Percentiles rank a stretch among this genome's conserved stretches.
Conservation (phyloP, 805 yeast genomes). For the Ogataea philodendri region DNA sequence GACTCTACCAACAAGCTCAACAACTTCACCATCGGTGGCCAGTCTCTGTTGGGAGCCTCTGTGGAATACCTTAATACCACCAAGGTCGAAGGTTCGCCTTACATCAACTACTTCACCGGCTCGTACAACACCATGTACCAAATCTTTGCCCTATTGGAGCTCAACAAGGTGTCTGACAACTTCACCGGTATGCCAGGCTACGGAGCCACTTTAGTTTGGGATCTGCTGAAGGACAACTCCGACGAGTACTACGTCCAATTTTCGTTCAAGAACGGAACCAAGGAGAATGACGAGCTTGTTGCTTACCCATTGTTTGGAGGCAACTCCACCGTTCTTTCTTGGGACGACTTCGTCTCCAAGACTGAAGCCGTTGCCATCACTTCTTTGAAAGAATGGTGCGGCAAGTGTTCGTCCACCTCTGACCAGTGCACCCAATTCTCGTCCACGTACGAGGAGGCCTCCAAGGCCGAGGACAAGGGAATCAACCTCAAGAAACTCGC, state of each 20-base stretch:
- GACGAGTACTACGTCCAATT: slow-evolving; percentile 40
- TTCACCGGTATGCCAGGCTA: slow-evolving; percentile 49
- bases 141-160: slow-evolving; percentile 36
- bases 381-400: slow-evolving; percentile 39
- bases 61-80: slow-evolving; percentile 37
- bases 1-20: slow-evolving; percentile 29
- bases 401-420: slow-evolving; percentile 34
- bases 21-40: slow-evolving; percentile 42
- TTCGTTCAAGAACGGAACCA: slow-evolving; percentile 47
- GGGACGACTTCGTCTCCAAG: slow-evolving; percentile 36
- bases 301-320: slow-evolving; percentile 40
- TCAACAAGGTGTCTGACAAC: slow-evolving; percentile 34
- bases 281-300: slow-evolving; percentile 32
- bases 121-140: slow-evolving; percentile 46
- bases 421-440: slow-evolving; percentile 37
- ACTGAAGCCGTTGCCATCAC: slow-evolving; percentile 31
- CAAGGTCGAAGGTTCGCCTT: slow-evolving; percentile 35
- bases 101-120: slow-evolving; percentile 43
- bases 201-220: slow-evolving; percentile 46
- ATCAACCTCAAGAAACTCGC: slow-evolving; percentile 30
- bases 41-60: slow-evolving; percentile 38
- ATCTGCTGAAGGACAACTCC: slow-evolving; percentile 33
- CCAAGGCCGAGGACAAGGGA: slow-evolving; percentile 31
- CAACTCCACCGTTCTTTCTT: slow-evolving; percentile 32
- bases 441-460: slow-evolving; percentile 32